Evolutionary conservation across 1,284 basidiomycete species (phyloP).

Genomic region (Anthracocystis setariae): DNA sequence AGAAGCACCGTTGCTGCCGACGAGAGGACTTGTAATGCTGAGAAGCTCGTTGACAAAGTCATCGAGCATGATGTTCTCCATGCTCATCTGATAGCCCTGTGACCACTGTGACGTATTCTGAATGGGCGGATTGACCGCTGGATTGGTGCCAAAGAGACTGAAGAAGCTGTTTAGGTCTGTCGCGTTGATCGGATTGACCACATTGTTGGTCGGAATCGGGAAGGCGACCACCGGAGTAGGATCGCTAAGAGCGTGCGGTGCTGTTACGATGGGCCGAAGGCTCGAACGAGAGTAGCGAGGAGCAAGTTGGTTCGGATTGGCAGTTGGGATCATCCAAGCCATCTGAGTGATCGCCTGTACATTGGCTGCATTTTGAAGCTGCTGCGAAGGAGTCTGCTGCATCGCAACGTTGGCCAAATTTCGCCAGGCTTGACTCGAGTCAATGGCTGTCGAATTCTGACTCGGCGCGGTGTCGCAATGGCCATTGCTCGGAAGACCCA

Average conservation of each 20-base stretch:
- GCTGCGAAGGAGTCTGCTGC: constrained; percentile 21
- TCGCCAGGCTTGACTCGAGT: constrained; percentile 24
- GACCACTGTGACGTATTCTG: constrained; percentile 18
- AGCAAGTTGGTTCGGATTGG: constrained; percentile 22
- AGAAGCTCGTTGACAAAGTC: constrained; percentile 55
- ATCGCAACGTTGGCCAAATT: constrained; percentile 29
- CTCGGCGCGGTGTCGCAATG: neutral
- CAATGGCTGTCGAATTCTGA: constrained; percentile 8
- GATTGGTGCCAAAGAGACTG: constrained; percentile 24
- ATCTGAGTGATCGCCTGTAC: constrained; percentile 23
- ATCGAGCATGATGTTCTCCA: constrained; percentile 54
- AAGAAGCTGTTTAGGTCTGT: constrained; percentile 29
- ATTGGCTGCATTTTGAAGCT: constrained; percentile 20
- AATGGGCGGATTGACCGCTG: constrained; percentile 5
- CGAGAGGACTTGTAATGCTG: constrained; percentile 41
- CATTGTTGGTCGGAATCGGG: constrained; percentile 7
- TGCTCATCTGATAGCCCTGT: constrained; percentile 29
- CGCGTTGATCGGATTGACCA: constrained; percentile 8
- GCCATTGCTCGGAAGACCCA: constrained; percentile 11
- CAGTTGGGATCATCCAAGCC: constrained; percentile 33
- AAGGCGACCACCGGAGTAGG: constrained; percentile 2
- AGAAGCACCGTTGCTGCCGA: constrained; percentile 16
- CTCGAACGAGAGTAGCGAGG: constrained; percentile 41
- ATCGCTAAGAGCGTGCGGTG: constrained; percentile 3
- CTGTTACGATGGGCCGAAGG: constrained; percentile 30